Evolutionary conservation across 2,329 filamentous ascomycete genomes (phyloP).

Genomic region (Xylaria sp.): DNA sequence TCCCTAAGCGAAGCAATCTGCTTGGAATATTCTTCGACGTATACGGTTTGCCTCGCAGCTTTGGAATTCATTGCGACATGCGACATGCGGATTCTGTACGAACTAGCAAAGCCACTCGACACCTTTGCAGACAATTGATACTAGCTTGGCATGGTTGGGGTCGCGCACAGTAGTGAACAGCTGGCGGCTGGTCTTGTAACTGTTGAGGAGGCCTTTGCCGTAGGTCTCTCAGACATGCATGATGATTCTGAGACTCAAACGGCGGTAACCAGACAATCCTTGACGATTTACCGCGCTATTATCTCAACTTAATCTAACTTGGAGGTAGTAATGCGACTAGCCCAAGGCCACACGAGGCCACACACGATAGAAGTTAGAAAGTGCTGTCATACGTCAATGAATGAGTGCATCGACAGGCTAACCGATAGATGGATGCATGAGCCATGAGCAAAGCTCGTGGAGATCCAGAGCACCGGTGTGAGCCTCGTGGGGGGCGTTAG

Average conservation of each 20-base stretch:
- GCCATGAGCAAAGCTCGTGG: slow-evolving; percentile 8
- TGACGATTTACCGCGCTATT: slow-evolving; percentile 1
- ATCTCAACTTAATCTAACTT: not conserved
- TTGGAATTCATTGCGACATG: not conserved
- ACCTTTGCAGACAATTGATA: not conserved
- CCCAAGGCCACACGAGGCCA: not conserved
- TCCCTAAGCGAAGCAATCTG: not conserved
- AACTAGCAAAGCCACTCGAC: not conserved
- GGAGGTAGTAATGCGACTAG: not conserved
- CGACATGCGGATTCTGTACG: not conserved
- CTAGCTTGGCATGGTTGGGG: not conserved
- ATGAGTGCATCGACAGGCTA: not conserved
- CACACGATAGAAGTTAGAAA: not conserved
- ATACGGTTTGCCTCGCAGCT: not conserved
- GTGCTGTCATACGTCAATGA: not conserved
- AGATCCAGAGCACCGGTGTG: slow-evolving; percentile 25
- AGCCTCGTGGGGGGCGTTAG: slow-evolving; percentile 11
- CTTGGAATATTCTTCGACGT: not conserved
- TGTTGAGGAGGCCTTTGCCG: slow-evolving; percentile 1
- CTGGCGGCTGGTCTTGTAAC: slow-evolving; percentile 5
- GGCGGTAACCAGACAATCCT: slow-evolving; percentile 10
- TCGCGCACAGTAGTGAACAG: not conserved
- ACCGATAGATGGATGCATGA: not conserved
- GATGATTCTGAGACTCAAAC: slow-evolving; percentile 16
- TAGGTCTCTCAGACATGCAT: slow-evolving; percentile 19